Evolutionary conservation across 2,329 filamentous ascomycete species (phyloP), one percentile per base, ranked within the genome.

Genomic region (Apiospora hydei): DNA sequence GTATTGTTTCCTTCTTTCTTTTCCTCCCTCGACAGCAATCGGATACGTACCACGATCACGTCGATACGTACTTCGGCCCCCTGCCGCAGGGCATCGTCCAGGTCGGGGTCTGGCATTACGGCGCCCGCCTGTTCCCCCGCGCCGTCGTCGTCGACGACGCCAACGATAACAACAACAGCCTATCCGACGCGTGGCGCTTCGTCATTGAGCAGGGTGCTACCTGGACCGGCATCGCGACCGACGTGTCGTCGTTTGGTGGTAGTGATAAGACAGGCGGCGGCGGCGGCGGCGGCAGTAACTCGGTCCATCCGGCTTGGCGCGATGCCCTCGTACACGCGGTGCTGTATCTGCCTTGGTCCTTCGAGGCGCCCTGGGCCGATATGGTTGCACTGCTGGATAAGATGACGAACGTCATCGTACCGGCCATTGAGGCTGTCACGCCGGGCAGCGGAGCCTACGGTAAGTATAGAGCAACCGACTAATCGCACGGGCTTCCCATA

Each of bases 301-400:
- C 81, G 0, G 82, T 83, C 16, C 74, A 78, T 16, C 82, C 82
- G 0, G 75, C 76, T 13, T 83, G 82, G 81, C 80, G 81, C 46
- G 75, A 77, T 21, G 72, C 80, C 30, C 74, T 81, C 49, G 76
- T 46, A 64, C 72, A 34, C 78, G 67, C 64, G 21, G 72, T 72
- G 7, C 72, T 76, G 5, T 74, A 16, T 70, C 72, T 69, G 77
- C 73, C 75, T 21, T 76, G 74, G 74, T 73, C 71, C 71, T 74
- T 74, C 66, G 73, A 74, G 8, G 72, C 74, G 3, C 74, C 76
- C 6, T 77, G 74, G 49, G 64, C 69, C 38, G 72, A 78, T 4
- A 78, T 77, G 73, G 53, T 79, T 8, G 76, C 73, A 30, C 70
- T 72, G 4, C 81, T 81, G 71, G 72, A 69, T n/a, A 74, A 74